A percentile compares a stretch with the other conserved stretches of the same genome.
Conservation (phyloP, 2,329 filamentous ascomycete genomes). For the Botryotinia calthae region DNA sequence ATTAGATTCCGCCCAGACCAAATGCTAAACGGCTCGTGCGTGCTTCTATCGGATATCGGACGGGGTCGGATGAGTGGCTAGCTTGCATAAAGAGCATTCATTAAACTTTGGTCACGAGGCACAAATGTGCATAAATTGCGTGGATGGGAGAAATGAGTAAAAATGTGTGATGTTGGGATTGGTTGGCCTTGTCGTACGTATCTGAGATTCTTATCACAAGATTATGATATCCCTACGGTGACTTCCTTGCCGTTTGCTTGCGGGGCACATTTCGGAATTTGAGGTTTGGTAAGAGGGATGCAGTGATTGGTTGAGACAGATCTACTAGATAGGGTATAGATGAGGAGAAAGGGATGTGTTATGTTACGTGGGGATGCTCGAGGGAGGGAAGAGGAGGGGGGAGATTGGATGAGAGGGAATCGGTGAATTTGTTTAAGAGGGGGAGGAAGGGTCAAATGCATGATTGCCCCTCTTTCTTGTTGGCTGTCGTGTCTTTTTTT, state of each 20-base stretch:
- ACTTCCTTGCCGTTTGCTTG: background rate
- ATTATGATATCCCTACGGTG: background rate
- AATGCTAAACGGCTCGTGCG: background rate
- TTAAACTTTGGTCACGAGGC: background rate
- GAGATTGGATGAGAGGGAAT: background rate
- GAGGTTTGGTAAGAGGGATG: background rate
- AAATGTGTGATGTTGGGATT: constrained; percentile 1
- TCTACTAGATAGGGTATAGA: background rate
- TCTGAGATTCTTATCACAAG: background rate
- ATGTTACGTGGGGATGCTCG: background rate
- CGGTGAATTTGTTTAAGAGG: background rate
- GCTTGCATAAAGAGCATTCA: background rate
- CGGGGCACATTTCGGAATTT: background rate
- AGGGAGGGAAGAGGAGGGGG: background rate
- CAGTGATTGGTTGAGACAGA: background rate
- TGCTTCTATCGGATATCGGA: background rate
- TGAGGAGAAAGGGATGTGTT: background rate
- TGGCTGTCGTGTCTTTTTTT: background rate
- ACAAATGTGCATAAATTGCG: background rate
- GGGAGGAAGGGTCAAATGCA: background rate
- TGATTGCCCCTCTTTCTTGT: background rate
- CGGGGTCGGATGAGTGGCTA: background rate
- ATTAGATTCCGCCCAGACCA: background rate
- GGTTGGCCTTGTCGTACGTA: background rate
- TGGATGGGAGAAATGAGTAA: background rate